Evolutionary conservation across 768 basidiomycete species (phyloP).

Genomic region (Panellus pusillus): DNA sequence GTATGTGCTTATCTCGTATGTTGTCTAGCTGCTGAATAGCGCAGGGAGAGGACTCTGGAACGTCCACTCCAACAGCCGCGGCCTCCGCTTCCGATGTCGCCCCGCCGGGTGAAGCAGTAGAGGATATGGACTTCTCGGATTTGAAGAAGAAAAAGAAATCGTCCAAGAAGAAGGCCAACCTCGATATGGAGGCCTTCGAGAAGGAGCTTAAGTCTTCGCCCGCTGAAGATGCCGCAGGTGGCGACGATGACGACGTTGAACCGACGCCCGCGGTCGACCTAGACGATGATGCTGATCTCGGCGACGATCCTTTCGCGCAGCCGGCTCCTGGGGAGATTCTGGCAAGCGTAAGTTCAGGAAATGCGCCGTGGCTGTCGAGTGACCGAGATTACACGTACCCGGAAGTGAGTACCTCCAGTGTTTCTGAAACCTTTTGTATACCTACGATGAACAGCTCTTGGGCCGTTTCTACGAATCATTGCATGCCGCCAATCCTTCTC

Average conservation of each 20-base stretch:
- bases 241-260: constrained; percentile 54
- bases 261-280: constrained; percentile 64
- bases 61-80: constrained; percentile 58
- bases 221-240: constrained; percentile 54
- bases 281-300: constrained; percentile 81
- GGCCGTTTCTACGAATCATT: constrained; percentile 89
- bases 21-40: constrained; percentile 1
- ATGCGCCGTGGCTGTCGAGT: constrained; percentile 86
- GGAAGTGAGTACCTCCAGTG: constrained; percentile 57
- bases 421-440: background rate
- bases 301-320: constrained; percentile 83
- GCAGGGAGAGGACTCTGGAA: constrained; percentile 66
- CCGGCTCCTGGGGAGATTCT: constrained; percentile 46
- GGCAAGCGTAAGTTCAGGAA: constrained; percentile 68
- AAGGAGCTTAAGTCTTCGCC: constrained; percentile 77
- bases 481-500: constrained; percentile 91
- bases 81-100: constrained; percentile 29
- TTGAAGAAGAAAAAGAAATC: constrained; percentile 96
- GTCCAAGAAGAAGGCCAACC: constrained; percentile 82
- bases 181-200: constrained; percentile 92
- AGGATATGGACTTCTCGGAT: constrained; percentile 92
- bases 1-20: constrained; percentile 41
- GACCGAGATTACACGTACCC: constrained; percentile 96
- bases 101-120: constrained; percentile 51
- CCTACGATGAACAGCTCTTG: constrained; percentile 63